Evolutionary conservation across 495 filamentous ascomycete genomes (phyloP), one percentile per base, ranked within the genome.

Genomic region (Xylaria scruposa): DNA sequence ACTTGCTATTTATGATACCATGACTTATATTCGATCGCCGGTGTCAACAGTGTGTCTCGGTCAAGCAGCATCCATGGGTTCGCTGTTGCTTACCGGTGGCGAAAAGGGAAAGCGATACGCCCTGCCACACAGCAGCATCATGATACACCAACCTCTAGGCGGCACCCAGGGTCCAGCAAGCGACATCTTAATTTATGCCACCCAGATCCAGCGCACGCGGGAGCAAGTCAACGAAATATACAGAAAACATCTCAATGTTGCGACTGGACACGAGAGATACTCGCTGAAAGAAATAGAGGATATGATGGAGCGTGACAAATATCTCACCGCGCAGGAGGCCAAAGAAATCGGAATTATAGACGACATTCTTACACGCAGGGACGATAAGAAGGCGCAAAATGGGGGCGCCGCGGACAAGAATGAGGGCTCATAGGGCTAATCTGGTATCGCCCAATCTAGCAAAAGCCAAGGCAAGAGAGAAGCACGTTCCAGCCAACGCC

Each of bases 1-100:
- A 7, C 88, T 99, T 38, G 95, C 96, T 59, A 98, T 99, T 78
- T 99, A 99, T 85, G 96, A 99, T 81, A 98, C 97, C 62, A 99
- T 99, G 95, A 91, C 91, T 71, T 99, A 98, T 83, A 98, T 99
- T 82, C 89, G 90, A 71, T 92, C 92, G 5, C 93, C 96, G 12
- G 94, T 98, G 5, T 92, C 90, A 53, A 99, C 96, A 3, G 97
- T 98, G 73, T 98, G 97, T 80, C 87, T 98, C 29, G 96, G 96
- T 6, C 94, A 97, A 79, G 96, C 96, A 0, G 95, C 96, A 4
- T 94, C 91, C 24, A 99, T 99, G 96, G 96, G 95, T 63, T 93
- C 91, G 2, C 86, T 98, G 26, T 87, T 99, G 0, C 89, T 99
- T 4, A 91, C 92, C 69, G 96, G 96, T 51, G 96, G 96, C 15